These are phyloP conservation scores for Cucumis melo DNA, from an alignment of 306 rosid species.

Conservation along the genomic window DNA sequence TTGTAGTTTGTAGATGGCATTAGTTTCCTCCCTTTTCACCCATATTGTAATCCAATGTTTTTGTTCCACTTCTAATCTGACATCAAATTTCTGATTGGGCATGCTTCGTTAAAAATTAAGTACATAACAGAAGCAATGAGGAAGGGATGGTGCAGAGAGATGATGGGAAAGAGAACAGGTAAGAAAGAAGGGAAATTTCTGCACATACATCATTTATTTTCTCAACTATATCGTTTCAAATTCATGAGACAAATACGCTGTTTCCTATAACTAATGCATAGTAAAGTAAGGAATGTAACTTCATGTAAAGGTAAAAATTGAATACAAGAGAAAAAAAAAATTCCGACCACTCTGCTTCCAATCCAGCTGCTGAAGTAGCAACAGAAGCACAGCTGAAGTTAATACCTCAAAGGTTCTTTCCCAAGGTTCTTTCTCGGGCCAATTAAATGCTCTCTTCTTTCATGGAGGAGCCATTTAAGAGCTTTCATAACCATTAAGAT, in stretches of 20 bases:
- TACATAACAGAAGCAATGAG: neutral
- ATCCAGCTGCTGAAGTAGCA: constrained; percentile 1
- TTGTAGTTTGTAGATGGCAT: neutral
- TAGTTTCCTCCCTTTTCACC: neutral
- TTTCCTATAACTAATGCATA: constrained; percentile 1
- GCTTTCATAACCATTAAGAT: constrained; percentile 50
- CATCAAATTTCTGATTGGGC: neutral
- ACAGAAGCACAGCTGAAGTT: constrained; percentile 1
- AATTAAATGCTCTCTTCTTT: neutral
- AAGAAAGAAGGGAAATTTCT: constrained; percentile 8
- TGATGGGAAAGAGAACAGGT: neutral
- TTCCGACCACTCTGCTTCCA: neutral
- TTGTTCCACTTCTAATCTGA: neutral
- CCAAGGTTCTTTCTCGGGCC: neutral
- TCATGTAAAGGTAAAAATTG: neutral
- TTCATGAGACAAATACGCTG: neutral
- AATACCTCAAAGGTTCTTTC: neutral
- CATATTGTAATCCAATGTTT: neutral
- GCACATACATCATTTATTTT: constrained; percentile 16
- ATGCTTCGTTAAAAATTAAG: neutral
- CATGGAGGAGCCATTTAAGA: neutral
- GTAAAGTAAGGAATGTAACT: neutral
- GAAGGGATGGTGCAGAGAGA: neutral
- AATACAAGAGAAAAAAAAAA: no score
- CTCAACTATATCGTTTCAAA: neutral